phyloP scores from a whole-genome alignment of 164 flowering plant species.

The Vitis labrusca region DNA sequence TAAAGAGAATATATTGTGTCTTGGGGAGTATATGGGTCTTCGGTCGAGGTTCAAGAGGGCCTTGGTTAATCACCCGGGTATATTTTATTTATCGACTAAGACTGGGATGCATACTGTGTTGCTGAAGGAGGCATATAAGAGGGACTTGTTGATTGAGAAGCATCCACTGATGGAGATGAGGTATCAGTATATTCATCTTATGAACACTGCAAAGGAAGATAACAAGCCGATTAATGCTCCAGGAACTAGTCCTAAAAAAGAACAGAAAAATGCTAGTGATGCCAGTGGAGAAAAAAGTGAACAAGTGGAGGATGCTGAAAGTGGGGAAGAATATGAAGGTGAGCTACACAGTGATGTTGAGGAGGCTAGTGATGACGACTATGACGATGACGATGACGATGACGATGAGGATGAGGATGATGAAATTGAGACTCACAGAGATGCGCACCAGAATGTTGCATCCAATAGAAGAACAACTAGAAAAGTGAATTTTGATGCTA shows the following conservation, averaged over 20 bases:
- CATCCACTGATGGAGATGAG: slow-evolving; percentile 75
- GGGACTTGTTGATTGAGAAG: slow-evolving; percentile 65
- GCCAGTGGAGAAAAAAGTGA: slow-evolving; percentile 8
- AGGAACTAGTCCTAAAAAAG: slow-evolving; percentile 7
- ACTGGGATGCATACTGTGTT: slow-evolving; percentile 73
- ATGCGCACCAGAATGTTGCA: slow-evolving; percentile 1
- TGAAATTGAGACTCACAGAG: slow-evolving; percentile 17
- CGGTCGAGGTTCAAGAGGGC: slow-evolving; percentile 78
- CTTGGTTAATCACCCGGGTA: slow-evolving; percentile 71
- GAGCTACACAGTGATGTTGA: slow-evolving; percentile 23
- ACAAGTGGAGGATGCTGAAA: slow-evolving; percentile 19
- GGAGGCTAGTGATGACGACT: slow-evolving; percentile 25
- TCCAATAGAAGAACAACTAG: slow-evolving; percentile 10
- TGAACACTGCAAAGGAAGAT: slow-evolving; percentile 53
- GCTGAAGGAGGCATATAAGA: slow-evolving; percentile 77
- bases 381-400: slow-evolving; percentile 22
- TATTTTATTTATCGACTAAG: slow-evolving; percentile 83
- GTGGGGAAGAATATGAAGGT: slow-evolving; percentile 7
- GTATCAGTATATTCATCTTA: slow-evolving; percentile 66
- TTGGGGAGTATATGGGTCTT: slow-evolving; percentile 76
- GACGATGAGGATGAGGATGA: slow-evolving; percentile 26
- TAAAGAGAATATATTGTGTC: slow-evolving; percentile 45
- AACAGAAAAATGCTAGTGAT: background rate
- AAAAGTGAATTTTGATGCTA: slow-evolving; percentile 5
- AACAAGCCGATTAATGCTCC: slow-evolving; percentile 9